Percentiles rank a stretch among this genome's conserved stretches.
Evolutionary conservation across 495 filamentous ascomycete genomes (phyloP).

Genomic region (Podospora fimiseda): DNA sequence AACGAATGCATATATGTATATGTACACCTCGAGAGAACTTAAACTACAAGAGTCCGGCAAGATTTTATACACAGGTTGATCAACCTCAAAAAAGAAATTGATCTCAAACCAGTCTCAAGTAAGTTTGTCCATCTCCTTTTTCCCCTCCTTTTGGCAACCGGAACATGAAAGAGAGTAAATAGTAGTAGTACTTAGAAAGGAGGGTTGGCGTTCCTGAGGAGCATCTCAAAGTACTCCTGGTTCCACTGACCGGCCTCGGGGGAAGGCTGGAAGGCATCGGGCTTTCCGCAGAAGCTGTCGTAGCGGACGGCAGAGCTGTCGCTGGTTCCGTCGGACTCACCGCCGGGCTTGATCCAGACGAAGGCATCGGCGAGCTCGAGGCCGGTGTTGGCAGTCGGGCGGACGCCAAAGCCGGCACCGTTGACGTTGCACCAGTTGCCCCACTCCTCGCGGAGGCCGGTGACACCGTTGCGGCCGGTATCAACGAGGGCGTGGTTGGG

Average conservation of each 20-base stretch:
- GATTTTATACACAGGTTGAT: too few species aligned
- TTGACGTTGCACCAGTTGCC: constrained; percentile 84
- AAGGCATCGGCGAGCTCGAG: constrained; percentile 62
- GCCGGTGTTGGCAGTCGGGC: constrained; percentile 58
- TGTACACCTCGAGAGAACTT: too few species aligned
- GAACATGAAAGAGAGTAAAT: too few species aligned
- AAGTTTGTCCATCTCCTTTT: too few species aligned
- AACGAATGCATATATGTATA: too few species aligned
- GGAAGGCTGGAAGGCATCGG: constrained; percentile 56
- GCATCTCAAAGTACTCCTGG: constrained; percentile 69
- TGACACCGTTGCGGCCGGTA: constrained; percentile 60
- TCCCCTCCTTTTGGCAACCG: too few species aligned
- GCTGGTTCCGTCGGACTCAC: constrained; percentile 72
- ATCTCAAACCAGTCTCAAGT: too few species aligned
- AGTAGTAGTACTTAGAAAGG: constrained; percentile 31
- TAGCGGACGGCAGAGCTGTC: constrained; percentile 57
- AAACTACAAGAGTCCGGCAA: too few species aligned
- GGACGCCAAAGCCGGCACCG: constrained; percentile 67
- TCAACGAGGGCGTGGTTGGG: constrained; percentile 71
- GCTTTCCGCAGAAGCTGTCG: constrained; percentile 64
- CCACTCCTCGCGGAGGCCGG: constrained; percentile 61
- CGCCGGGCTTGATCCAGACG: constrained; percentile 81
- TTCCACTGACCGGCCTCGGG: constrained; percentile 76
- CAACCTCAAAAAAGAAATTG: too few species aligned
- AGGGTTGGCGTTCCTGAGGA: constrained; percentile 63